Evolutionary conservation across 345 rosid species (phyloP).

Genomic region (Diplotaxis tenuifolia): DNA sequence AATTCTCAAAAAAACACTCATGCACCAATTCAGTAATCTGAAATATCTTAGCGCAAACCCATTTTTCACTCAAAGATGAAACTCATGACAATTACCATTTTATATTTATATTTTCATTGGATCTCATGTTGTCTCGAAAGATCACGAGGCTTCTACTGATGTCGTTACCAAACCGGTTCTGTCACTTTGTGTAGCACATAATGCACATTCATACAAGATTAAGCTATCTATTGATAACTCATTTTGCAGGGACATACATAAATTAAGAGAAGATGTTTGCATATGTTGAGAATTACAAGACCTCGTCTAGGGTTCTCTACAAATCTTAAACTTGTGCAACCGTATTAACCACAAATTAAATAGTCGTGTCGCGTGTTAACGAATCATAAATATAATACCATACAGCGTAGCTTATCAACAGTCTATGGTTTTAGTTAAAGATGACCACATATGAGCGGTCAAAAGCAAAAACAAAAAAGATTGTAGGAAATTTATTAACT

Average conservation of each 20-base stretch:
- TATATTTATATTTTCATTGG: too few species aligned
- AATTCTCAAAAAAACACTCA: too few species aligned
- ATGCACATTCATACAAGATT: neutral
- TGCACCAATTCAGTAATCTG: neutral
- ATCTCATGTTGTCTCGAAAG: neutral
- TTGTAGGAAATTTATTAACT: constrained; percentile 18
- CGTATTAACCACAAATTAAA: too few species aligned
- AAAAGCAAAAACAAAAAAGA: neutral
- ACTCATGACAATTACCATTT: neutral
- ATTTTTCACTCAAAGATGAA: neutral
- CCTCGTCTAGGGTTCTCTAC: neutral
- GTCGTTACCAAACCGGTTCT: neutral
- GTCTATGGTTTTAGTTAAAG: too few species aligned
- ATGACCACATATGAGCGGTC: too few species aligned
- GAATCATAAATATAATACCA: too few species aligned
- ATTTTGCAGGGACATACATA: neutral
- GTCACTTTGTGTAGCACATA: neutral
- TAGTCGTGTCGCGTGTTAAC: too few species aligned
- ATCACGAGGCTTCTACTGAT: neutral
- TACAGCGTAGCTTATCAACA: too few species aligned
- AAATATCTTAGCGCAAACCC: neutral
- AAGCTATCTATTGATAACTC: neutral
- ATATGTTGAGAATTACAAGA: too few species aligned
- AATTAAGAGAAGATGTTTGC: neutral
- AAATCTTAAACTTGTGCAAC: neutral